Evolutionary conservation across 129 eudicot genomes (phyloP).

Genomic region (Ambrosia trifida): DNA sequence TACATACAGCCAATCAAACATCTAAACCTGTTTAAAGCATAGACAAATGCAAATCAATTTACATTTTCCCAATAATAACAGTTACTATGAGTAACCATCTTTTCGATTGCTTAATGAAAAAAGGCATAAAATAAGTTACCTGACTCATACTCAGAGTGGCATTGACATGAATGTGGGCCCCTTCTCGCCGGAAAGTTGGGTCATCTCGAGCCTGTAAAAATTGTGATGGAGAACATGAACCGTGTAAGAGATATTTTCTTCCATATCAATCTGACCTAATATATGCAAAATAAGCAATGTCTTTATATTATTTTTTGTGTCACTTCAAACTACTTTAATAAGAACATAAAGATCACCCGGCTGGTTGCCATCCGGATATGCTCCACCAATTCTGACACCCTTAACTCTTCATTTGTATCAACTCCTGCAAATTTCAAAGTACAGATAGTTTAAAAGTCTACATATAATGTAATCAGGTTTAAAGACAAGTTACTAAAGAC

Average conservation of each 20-base stretch:
- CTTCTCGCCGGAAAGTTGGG: slow-evolving; percentile 76
- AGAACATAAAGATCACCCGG: slow-evolving; percentile 82
- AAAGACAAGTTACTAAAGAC: neutral
- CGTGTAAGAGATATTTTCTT: no score
- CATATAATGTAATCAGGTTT: neutral
- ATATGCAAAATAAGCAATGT: neutral
- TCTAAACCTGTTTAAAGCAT: no score
- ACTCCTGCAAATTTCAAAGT: slow-evolving; percentile 51
- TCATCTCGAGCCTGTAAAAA: slow-evolving; percentile 68
- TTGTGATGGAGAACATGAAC: neutral
- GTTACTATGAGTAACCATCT: neutral
- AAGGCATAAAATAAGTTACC: slow-evolving; percentile 32
- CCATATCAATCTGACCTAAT: neutral
- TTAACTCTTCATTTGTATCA: slow-evolving; percentile 63
- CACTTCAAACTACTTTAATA: slow-evolving; percentile 50
- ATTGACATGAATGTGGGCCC: slow-evolving; percentile 83
- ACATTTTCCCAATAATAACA: no score
- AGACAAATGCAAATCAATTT: no score
- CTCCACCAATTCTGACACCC: slow-evolving; percentile 79
- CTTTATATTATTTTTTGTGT: neutral
- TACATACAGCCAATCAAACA: no score
- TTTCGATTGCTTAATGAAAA: neutral
- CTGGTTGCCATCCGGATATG: slow-evolving; percentile 83
- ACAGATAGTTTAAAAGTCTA: neutral
- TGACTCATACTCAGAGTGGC: no score